Percentiles rank a stretch among this genome's conserved stretches.
These are phyloP conservation scores for Saturnispora gosingensis DNA, from an alignment of 805 yeast genomes.

Conservation along the genomic window DNA sequence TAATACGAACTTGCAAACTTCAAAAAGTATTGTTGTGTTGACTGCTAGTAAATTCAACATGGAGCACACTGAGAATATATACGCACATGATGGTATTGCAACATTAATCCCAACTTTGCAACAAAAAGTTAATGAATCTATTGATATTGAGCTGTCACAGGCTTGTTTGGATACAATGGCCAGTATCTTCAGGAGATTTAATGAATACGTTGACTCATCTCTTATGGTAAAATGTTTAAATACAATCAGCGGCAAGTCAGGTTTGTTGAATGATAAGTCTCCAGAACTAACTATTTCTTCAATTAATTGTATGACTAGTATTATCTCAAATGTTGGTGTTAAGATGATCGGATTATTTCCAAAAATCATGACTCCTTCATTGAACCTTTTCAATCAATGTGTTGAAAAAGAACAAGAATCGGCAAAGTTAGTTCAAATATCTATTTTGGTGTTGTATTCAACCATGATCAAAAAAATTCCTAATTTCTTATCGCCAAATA, in stretches of 20 bases:
- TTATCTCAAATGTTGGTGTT: conserved; percentile 72
- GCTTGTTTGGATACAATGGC: conserved; percentile 63
- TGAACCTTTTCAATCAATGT: conserved; percentile 46
- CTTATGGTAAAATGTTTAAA: conserved; percentile 41
- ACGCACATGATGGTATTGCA: conserved; percentile 43
- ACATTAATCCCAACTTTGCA: conserved; percentile 43
- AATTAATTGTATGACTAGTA: conserved; percentile 57
- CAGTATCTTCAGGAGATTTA: conserved; percentile 53
- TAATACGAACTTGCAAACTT: conserved; percentile 37
- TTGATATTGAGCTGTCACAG: conserved; percentile 48
- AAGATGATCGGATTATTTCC: conserved; percentile 80
- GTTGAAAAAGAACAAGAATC: conserved; percentile 22
- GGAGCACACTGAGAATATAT: conserved; percentile 45
- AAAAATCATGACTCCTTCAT: conserved; percentile 67
- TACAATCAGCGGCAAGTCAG: conserved; percentile 38
- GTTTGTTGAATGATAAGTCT: conserved; percentile 38
- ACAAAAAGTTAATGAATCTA: conserved; percentile 28
- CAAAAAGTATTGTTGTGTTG: conserved; percentile 52
- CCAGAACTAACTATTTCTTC: conserved; percentile 68
- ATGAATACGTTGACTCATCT: conserved; percentile 37
- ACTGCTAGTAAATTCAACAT: conserved; percentile 59
- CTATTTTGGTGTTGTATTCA: conserved; percentile 63
- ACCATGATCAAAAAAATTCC: conserved; percentile 78
- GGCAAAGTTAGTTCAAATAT: conserved; percentile 47
- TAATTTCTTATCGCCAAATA: conserved; percentile 63